Evolutionary conservation across 306 rosid genomes (phyloP), one percentile per base, ranked within the genome.

Genomic region (Gillenia trifoliata): DNA sequence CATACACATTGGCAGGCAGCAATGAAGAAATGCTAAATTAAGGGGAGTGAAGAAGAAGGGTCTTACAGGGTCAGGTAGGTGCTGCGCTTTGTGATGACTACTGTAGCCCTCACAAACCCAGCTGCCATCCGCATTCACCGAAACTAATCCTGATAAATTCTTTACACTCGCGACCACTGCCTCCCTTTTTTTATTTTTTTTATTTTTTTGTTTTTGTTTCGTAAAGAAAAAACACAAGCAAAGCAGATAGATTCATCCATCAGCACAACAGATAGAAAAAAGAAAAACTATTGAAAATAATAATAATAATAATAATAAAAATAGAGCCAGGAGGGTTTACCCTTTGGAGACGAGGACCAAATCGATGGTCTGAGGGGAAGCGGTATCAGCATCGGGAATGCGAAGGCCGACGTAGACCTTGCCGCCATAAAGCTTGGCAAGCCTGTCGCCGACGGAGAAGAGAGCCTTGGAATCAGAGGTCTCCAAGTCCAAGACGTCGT

Each of bases 361-460:
- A 76, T 94, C 93, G 83, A 94, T 88, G 70, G 75, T 84, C 88
- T 88, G 95, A 26, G 81, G 79, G 11, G 97, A 77, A 68, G 87
- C 82, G 43, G 92, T 78, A 69, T 91, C 97, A n/a, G 96, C 90
- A 76, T 94, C 98, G 1, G 99, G 99, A 78, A 94, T 89, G 22
- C 97, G 91, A 78, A 94, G 96, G 74, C 96, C 99, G 3, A 84
- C 87, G 67, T 76, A 86, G 12, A 84, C 92, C 66, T 85, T 90
- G 36, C 88, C 97, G 49, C 93, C 93, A 23, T 84, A 87, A 79
- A 90, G 82, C 87, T 92, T 92, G 63, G 80, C 82, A 71, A 94
- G 83, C 96, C 90, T 81, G 20, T 81, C 75, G 9, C 95, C 93
- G 66, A 94, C 95, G 54, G 83, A 15, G 90, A 92, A 88, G 50